Evolutionary conservation across 2,329 filamentous ascomycete species (phyloP), one percentile per base, ranked within the genome.

Genomic region (Sporothrix pseudoabietina): DNA sequence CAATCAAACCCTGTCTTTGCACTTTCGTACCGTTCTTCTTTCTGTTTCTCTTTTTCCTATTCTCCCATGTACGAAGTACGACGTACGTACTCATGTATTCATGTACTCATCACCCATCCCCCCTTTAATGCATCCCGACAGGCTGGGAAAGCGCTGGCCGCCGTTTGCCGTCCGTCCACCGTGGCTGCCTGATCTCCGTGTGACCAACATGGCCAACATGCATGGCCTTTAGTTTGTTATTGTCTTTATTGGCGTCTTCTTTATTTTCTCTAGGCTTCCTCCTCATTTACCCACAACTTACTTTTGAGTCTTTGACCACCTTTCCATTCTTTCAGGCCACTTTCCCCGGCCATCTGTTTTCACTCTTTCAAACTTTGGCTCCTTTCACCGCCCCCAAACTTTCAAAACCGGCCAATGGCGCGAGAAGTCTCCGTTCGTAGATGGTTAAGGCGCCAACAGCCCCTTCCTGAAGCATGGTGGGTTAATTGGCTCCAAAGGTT

Each of bases 81-180:
- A 2, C 1, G 26, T 2, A 26, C 26, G 26, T 19, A 41, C 14
- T 22, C 5, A 30, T 32, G 55, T 59, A 59, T 41, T 22, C 7
- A 54, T n/a, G 52, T 54, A 22, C 22, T 22, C 22, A 19, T 26
- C 22, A 55, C 52, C 7, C 12, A 16, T 19, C 55, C 3, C 4
- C n/a, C 39, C 41, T 49, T 47, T 49, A 16, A 22, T 68, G 41
- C 63, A 68, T 68, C 63, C 65, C 65, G 65, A 54, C 65, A 69
- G 65, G 65, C 44, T 69, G 65, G 65, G 30, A 69, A 22, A 69
- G 65, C 44, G 44, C 65, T 52, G 10, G 63, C 22, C 63, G 41
- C 26, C 12, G n/a, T 32, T 66, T 66, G 41, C 41, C 61, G 39
- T 66, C 61, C 39, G 41, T 49, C 39, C 61, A 66, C 39, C 12